Evolutionary conservation across 176 grass and related monocot genomes (phyloP), one percentile per base, ranked within the genome.

Genomic region (Panicum miliaceum): DNA sequence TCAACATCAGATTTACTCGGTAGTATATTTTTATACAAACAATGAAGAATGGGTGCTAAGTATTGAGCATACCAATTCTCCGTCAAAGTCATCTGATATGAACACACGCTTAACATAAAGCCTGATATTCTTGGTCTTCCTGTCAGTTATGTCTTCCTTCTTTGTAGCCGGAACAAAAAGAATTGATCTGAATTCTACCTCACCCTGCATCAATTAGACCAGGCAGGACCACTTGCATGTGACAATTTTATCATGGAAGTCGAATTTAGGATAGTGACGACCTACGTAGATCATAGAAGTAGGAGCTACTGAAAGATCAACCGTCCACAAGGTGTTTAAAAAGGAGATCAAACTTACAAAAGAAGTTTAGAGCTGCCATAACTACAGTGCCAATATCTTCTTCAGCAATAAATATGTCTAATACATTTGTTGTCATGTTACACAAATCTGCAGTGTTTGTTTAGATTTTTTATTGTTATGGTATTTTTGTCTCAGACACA

Each of bases 141-240:
- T 87, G 83, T 92, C 92, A 37, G 89, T 85, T 79, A 99, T 81
- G 40, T 99, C 96, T 50, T 99, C 91, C 71, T 99, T 99, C 81
- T 90, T 94, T 5, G 89, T 78, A 61, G 88, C 84, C 71, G 96
- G 96, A 71, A 99, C 93, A 89, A 92, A 99, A 57, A 99, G 93
- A 86, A 99, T 90, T 70, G 96, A 99, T 80, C 91, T 88, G 74
- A 99, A 99, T 92, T 99, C 96, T 64, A 99, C 96, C 88, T 94
- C 96, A 67, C 93, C 96, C 96, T 99, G 85, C 80, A 80, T 59
- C 4, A 85, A 84, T 69, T 34, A 84, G 57, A 88, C 68, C 16
- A 54, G 63, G 35, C 15, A 65, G 12, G 4, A 19, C 70, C 14
- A 83, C 26, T 65, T 64, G 15, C 19, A 43, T 38, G 67, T 56